phyloP scores from a whole-genome alignment of 1,284 basidiomycete genomes.

The Cutaneotrichosporon spelunceum region DNA sequence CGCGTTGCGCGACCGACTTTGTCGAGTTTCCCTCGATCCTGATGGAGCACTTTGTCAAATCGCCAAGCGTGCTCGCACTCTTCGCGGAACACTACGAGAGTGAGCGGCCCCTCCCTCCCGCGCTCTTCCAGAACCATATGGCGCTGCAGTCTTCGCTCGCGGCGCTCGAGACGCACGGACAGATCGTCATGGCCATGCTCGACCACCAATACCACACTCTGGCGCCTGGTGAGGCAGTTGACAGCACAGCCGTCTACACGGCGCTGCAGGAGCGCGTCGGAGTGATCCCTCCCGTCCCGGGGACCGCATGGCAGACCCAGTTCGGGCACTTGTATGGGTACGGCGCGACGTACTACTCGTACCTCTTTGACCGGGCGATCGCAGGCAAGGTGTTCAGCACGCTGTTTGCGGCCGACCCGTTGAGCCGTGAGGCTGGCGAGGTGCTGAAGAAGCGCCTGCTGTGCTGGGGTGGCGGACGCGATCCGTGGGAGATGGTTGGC shows the following conservation, averaged over 20 bases:
- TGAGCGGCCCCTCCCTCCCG: constrained; percentile 65
- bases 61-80: constrained; percentile 74
- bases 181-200: constrained; percentile 82
- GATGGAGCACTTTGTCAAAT: constrained; percentile 93
- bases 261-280: constrained; percentile 67
- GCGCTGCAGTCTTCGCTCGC: constrained; percentile 51
- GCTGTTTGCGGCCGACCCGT: constrained; percentile 65
- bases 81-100: constrained; percentile 63
- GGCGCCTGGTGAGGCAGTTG: constrained; percentile 57
- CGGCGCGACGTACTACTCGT: constrained; percentile 96
- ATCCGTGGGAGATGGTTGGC: constrained; percentile 93
- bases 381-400: constrained; percentile 82
- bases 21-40: constrained; percentile 96
- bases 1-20: constrained; percentile 97
- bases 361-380: constrained; percentile 92
- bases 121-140: constrained; percentile 56
- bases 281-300: constrained; percentile 72
- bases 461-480: constrained; percentile 78
- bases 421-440: constrained; percentile 68
- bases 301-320: constrained; percentile 88
- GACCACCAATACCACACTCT: constrained; percentile 87
- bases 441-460: constrained; percentile 73
- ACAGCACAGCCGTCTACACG: constrained; percentile 67
- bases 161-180: constrained; percentile 75
- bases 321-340: constrained; percentile 96